Conservation (phyloP, 2,329 filamentous ascomycete species). For the Aspergillus sp. region DNA sequence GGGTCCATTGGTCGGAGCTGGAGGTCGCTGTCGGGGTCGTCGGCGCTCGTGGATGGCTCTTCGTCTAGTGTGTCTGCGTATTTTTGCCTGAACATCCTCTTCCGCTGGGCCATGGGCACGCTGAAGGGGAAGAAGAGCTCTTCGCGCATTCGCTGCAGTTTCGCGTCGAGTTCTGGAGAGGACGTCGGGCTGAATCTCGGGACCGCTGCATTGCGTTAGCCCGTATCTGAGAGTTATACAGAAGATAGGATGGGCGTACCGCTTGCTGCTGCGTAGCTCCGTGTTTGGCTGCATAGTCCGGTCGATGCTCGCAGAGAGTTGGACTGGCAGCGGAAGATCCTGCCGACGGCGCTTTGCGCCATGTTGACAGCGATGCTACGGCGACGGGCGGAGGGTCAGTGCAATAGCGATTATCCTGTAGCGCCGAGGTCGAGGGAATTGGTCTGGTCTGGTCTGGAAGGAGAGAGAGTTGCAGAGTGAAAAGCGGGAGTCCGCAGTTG, state of each 20-base stretch:
- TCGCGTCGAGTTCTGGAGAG: slow-evolving; percentile 32
- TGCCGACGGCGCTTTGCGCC: slow-evolving; percentile 31
- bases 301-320: slow-evolving; percentile 23
- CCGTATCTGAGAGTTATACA: slow-evolving; percentile 2
- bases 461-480: slow-evolving; percentile 15
- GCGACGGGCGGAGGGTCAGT: too few species aligned
- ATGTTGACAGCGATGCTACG: slow-evolving; percentile 20
- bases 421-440: too few species aligned
- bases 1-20: slow-evolving; percentile 28
- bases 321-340: slow-evolving; percentile 28
- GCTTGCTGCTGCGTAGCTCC: slow-evolving; percentile 24
- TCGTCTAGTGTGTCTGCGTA: slow-evolving; percentile 27
- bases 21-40: slow-evolving; percentile 31
- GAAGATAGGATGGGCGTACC: slow-evolving; percentile 10
- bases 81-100: slow-evolving; percentile 31
- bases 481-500: slow-evolving; percentile 10
- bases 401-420: background rate
- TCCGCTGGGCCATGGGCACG: slow-evolving; percentile 28
- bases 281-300: slow-evolving; percentile 21
- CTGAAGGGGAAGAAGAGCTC: slow-evolving; percentile 36
- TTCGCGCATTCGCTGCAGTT: slow-evolving; percentile 33
- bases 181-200: slow-evolving; percentile 32
- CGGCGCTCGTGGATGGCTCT: slow-evolving; percentile 32
- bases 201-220: slow-evolving; percentile 16
- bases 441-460: background rate